These are phyloP conservation scores for Podochytrium sp. DNA, from an alignment of 192 early-diverging fungal genomes.

Conservation along the genomic window DNA sequence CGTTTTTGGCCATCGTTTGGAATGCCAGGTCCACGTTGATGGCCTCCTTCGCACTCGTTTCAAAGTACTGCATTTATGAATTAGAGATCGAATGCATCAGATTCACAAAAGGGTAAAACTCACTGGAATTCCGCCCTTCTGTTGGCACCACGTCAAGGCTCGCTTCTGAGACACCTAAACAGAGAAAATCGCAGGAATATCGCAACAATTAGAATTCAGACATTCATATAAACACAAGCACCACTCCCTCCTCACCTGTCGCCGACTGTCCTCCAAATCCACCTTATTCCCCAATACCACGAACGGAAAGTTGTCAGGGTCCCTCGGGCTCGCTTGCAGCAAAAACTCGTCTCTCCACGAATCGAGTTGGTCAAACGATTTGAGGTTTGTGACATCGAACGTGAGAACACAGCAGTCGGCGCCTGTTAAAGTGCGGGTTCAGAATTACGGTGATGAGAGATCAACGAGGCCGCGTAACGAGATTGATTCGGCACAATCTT, in stretches of 20 bases:
- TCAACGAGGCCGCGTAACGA: no score
- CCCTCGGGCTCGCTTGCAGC: constrained; percentile 89
- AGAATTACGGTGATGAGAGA: no score
- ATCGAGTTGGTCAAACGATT: constrained; percentile 94
- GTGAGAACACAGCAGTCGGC: constrained; percentile 99
- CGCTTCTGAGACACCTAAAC: constrained; percentile 90
- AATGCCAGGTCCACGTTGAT: constrained; percentile 99
- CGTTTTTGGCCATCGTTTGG: constrained; percentile 92
- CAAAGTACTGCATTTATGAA: constrained; percentile 76
- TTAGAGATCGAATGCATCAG: constrained; percentile 24
- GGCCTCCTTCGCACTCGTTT: constrained; percentile 97
- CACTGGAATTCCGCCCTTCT: constrained; percentile 90
- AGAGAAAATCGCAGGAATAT: no score
- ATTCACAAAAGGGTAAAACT: not conserved
- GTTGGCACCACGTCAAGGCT: constrained; percentile 94
- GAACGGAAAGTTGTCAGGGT: constrained; percentile 99
- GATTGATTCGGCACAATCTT: no score
- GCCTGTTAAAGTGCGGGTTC: constrained; percentile 45
- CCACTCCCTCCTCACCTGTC: constrained; percentile 64
- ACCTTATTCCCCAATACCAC: constrained; percentile 99
- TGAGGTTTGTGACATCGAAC: constrained; percentile 94
- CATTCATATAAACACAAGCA: not conserved
- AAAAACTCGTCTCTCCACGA: constrained; percentile 99
- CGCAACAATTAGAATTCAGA: no score
- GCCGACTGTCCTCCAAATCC: constrained; percentile 91